phyloP scores from a whole-genome alignment of 2,329 filamentous ascomycete species.

The Dactylellina leptospora region DNA sequence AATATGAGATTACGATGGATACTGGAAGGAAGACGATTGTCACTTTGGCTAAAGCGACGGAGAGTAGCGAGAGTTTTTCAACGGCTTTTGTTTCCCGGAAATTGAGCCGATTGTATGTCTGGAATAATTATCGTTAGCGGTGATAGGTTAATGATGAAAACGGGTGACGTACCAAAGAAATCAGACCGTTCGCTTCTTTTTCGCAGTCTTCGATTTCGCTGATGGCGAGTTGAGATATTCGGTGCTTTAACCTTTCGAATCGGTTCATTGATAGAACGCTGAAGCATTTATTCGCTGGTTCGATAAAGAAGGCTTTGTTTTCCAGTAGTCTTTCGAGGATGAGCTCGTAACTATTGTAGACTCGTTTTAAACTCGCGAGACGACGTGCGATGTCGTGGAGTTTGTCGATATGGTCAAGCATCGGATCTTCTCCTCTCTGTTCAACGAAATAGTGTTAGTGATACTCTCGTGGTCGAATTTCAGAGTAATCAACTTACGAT shows the following conservation, averaged over 20 bases:
- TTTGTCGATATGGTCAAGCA: constrained; percentile 63
- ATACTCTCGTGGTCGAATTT: not conserved
- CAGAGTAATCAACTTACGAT: constrained; percentile 61
- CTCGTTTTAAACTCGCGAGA: constrained; percentile 69
- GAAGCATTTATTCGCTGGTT: constrained; percentile 61
- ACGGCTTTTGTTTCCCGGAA: constrained; percentile 65
- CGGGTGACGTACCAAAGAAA: constrained; percentile 59
- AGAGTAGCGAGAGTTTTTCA: constrained; percentile 65
- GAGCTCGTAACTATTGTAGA: constrained; percentile 70
- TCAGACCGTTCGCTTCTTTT: constrained; percentile 65
- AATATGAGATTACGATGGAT: constrained; percentile 66
- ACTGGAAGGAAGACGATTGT: constrained; percentile 66
- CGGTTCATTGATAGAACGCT: constrained; percentile 65
- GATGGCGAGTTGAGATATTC: constrained; percentile 70
- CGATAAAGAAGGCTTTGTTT: constrained; percentile 65
- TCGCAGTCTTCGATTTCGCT: constrained; percentile 72
- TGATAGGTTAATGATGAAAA: not conserved
- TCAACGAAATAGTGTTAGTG: constrained; percentile 59
- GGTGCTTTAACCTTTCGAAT: constrained; percentile 69
- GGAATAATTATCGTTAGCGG: not conserved
- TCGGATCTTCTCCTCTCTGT: constrained; percentile 67
- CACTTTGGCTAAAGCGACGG: constrained; percentile 65
- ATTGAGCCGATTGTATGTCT: constrained; percentile 67
- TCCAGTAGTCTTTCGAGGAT: constrained; percentile 65
- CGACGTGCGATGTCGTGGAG: constrained; percentile 71